phyloP scores from a whole-genome alignment of 345 rosid species.

The Arabidopsis arenosa region DNA sequence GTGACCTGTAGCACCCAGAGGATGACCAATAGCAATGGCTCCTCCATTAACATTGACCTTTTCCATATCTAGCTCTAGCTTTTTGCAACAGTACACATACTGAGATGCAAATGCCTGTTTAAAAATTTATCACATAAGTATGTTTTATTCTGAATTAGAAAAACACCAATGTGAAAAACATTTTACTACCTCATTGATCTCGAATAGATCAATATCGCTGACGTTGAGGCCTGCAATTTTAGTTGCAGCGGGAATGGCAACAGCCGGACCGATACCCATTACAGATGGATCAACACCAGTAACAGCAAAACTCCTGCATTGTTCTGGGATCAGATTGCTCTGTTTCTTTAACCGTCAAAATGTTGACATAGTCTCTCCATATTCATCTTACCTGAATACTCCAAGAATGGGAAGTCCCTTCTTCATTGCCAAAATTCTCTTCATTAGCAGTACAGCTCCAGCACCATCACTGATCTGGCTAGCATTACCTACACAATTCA shows the following conservation, averaged over 20 bases:
- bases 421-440: conserved; percentile 79
- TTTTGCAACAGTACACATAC: conserved; percentile 79
- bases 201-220: conserved; percentile 74
- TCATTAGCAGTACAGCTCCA: conserved; percentile 93
- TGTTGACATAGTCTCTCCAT: not conserved
- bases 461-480: conserved; percentile 99
- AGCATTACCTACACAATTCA: conserved; percentile 67
- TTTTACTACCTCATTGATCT: conserved; percentile 84
- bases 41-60: conserved; percentile 97
- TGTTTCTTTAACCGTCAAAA: not conserved
- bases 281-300: conserved; percentile 96
- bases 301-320: conserved; percentile 88
- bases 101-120: conserved; percentile 97
- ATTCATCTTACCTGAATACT: conserved; percentile 67
- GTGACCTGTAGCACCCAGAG: conserved; percentile 89
- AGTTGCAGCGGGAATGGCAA: conserved; percentile 92
- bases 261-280: conserved; percentile 95
- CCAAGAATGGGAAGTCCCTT: conserved; percentile 96
- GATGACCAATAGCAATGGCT: conserved; percentile 95
- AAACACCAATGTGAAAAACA: not conserved
- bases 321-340: not conserved
- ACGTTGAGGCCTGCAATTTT: conserved; percentile 77
- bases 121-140: not conserved
- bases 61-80: conserved; percentile 68
- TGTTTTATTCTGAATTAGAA: not conserved